These are phyloP conservation scores for Cucurbita maxima DNA, from an alignment of 306 rosid genomes.

Conservation along the genomic window DNA sequence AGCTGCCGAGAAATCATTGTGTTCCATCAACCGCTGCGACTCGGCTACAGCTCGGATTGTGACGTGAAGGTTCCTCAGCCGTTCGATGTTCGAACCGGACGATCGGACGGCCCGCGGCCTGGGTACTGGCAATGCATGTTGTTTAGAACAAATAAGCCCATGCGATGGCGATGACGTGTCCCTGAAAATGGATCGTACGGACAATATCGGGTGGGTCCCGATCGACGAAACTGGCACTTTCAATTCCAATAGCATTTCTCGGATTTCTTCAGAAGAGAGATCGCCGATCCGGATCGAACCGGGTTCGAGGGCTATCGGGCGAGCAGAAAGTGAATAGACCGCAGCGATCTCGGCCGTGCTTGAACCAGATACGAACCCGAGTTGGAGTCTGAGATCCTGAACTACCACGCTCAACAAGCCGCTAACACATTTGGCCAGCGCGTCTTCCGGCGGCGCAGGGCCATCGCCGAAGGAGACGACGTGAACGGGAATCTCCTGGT, in stretches of 20 bases:
- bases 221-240: slow-evolving; percentile 38
- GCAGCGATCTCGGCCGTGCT: slow-evolving; percentile 47
- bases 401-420: slow-evolving; percentile 47
- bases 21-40: slow-evolving; percentile 41
- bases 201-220: slow-evolving; percentile 46
- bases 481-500: slow-evolving; percentile 52
- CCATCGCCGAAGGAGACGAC: slow-evolving; percentile 22
- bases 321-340: slow-evolving; percentile 41
- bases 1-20: slow-evolving; percentile 44
- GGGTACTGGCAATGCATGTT: slow-evolving; percentile 41
- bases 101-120: slow-evolving; percentile 64
- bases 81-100: slow-evolving; percentile 22
- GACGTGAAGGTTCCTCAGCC: slow-evolving; percentile 60
- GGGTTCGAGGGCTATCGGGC: slow-evolving; percentile 34
- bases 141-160: slow-evolving; percentile 33
- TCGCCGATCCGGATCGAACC: slow-evolving; percentile 33
- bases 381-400: slow-evolving; percentile 53
- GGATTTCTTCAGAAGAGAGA: slow-evolving; percentile 56
- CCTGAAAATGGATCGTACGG: slow-evolving; percentile 47
- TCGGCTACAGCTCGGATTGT: slow-evolving; percentile 69
- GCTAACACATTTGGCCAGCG: slow-evolving; percentile 24
- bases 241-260: slow-evolving; percentile 57
- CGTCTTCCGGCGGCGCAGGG: slow-evolving; percentile 28
- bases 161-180: slow-evolving; percentile 43
- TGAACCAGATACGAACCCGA: slow-evolving; percentile 36